Evolutionary conservation across 1,284 basidiomycete species (phyloP).

Genomic region (Pyrrhoderma noxium): DNA sequence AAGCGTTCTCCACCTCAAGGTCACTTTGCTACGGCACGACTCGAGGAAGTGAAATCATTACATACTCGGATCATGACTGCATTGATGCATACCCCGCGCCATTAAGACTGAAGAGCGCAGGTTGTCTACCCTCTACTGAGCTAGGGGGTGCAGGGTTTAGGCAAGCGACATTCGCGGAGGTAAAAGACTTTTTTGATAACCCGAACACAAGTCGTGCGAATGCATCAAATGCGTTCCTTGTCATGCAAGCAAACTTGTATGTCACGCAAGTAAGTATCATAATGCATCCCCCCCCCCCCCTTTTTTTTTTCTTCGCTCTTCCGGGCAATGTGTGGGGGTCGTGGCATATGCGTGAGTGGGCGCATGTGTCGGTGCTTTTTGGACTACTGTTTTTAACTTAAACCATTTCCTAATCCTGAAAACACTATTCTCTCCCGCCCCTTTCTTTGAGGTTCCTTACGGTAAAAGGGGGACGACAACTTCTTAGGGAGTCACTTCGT

Average conservation of each 20-base stretch:
- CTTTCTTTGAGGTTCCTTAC: neutral
- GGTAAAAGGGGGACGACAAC: too few relatives aligned
- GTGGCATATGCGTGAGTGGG: too few relatives aligned
- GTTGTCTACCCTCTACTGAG: conserved; percentile 40
- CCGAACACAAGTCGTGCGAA: conserved; percentile 77
- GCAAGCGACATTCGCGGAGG: conserved; percentile 75
- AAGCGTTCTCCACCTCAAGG: conserved; percentile 77
- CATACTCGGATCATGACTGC: conserved; percentile 66
- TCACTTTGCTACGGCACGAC: conserved; percentile 70
- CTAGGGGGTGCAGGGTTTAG: conserved; percentile 63
- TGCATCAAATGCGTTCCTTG: conserved; percentile 79
- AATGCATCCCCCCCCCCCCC: too few relatives aligned
- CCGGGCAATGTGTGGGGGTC: too few relatives aligned
- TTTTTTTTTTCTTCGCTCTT: too few relatives aligned
- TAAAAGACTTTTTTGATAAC: conserved; percentile 84
- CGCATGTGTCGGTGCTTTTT: too few relatives aligned
- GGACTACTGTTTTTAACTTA: neutral
- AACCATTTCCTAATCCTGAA: too few relatives aligned
- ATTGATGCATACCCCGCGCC: conserved; percentile 65
- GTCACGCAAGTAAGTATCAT: conserved; percentile 66
- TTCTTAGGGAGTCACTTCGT: too few relatives aligned
- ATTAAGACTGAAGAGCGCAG: conserved; percentile 51
- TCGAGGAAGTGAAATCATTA: conserved; percentile 73
- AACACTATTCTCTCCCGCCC: conserved; percentile 7
- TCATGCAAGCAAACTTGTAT: conserved; percentile 84